These are phyloP conservation scores for Penicillium desertorum DNA, from an alignment of 495 filamentous ascomycete genomes.

Conservation along the genomic window DNA sequence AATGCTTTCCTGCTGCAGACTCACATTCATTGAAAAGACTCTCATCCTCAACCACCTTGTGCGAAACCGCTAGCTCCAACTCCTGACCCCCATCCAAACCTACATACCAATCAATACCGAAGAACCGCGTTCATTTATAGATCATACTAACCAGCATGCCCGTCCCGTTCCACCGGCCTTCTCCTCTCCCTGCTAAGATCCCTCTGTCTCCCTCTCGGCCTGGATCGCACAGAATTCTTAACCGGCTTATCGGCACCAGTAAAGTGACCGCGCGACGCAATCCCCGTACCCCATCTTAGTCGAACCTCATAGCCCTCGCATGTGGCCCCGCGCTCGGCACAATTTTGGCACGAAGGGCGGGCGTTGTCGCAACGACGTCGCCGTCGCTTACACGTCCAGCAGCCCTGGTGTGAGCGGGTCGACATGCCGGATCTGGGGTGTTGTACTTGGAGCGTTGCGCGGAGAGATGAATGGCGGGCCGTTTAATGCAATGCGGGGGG, in stretches of 20 bases:
- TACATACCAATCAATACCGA: background rate
- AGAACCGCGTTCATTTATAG: background rate
- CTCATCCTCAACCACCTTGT: constrained; percentile 16
- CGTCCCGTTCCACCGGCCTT: constrained; percentile 1
- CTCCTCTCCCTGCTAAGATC: constrained; percentile 31
- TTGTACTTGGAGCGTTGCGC: background rate
- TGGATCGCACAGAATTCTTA: constrained; percentile 22
- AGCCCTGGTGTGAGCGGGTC: constrained; percentile 37
- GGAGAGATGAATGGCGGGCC: background rate
- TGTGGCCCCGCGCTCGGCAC: constrained; percentile 25
- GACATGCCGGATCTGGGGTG: constrained; percentile 31
- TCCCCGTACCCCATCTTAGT: constrained; percentile 37
- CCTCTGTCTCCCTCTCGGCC: constrained; percentile 31
- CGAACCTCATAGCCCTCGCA: constrained; percentile 43
- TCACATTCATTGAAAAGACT: constrained; percentile 36
- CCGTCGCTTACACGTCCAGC: constrained; percentile 43
- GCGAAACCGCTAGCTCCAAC: background rate
- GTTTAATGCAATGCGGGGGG: constrained; percentile 21
- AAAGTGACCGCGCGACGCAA: constrained; percentile 39
- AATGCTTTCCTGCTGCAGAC: background rate
- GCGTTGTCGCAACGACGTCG: constrained; percentile 35
- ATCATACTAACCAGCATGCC: background rate
- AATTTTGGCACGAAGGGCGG: constrained; percentile 31
- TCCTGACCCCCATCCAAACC: background rate
- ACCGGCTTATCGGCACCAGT: constrained; percentile 39